phyloP scores from a whole-genome alignment of 2,329 filamentous ascomycete species.

The Biscogniauxia mediterranea region DNA sequence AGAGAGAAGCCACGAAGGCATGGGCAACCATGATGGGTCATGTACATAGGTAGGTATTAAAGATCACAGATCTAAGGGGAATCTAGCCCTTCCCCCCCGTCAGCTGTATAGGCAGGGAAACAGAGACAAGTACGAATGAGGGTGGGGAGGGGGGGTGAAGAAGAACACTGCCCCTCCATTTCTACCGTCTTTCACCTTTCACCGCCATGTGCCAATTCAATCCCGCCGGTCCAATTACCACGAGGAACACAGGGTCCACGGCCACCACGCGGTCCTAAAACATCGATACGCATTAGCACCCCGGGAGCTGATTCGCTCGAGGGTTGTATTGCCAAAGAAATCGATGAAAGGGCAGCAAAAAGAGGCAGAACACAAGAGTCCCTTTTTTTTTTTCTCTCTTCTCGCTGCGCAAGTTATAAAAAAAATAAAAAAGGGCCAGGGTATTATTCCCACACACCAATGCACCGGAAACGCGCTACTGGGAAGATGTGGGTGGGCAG shows the following conservation, averaged over 20 bases:
- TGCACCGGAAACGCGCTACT: conserved; percentile 29
- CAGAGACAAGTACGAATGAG: background rate
- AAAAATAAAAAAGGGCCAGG: conserved; percentile 5
- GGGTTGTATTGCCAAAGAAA: conserved; percentile 7
- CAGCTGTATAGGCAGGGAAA: background rate
- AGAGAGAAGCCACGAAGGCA: background rate
- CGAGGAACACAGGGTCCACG: conserved; percentile 12
- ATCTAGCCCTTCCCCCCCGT: background rate
- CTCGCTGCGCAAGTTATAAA: background rate
- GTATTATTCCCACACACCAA: conserved; percentile 26
- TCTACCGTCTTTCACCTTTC: conserved; percentile 14
- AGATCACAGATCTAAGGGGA: background rate
- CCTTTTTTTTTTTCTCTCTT: background rate
- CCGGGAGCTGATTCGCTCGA: conserved; percentile 24
- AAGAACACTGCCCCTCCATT: background rate
- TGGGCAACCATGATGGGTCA: background rate
- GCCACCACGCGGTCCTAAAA: conserved; percentile 23
- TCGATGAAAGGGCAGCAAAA: conserved; percentile 13
- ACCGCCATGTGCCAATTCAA: conserved; percentile 30
- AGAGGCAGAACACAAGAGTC: conserved; percentile 3
- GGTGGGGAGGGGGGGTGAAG: too few relatives aligned
- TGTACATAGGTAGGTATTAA: background rate
- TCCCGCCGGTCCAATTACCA: conserved; percentile 13
- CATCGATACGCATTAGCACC: conserved; percentile 27
- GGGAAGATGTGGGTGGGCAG: conserved; percentile 7